Evolutionary conservation across 768 basidiomycete genomes (phyloP), one percentile per base, ranked within the genome.

Genomic region (Calvatia gigantea): DNA sequence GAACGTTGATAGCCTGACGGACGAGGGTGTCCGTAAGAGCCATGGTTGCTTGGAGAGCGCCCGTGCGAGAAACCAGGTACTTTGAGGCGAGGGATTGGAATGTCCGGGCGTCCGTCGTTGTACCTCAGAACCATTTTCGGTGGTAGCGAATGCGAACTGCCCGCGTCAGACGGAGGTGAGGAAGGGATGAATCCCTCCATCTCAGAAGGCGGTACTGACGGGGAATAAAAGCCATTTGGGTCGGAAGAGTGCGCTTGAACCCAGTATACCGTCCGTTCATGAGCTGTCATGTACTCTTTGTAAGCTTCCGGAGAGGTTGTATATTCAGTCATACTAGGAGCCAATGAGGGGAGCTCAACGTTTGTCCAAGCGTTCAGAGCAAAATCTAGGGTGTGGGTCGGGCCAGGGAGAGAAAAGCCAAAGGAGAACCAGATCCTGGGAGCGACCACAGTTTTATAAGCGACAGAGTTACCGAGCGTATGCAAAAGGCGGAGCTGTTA

Each of bases 41-140:
- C 63, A 61, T 46, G 56, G 58, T 25, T 32, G 19, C 44, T 57
- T 61, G 35, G 70, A 62, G 23, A 62, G 60, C 53, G 60, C 51
- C 33, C 42, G 54, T 32, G 53, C 55, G 51, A 57, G 38, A 41
- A 51, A 42, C 55, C 65, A 56, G 32, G 47, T 54, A 59, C 56
- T 28, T 70, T 68, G 15, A 70, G 64, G 60, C 72, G 73, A n/a
- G 81, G 78, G 62, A 89, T 85, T 32, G 85, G 83, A 6, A 85
- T 68, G 68, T 88, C 84, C 2, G 78, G 77, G 35, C 83, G 67
- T 2, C 89, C 87, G 64, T 87, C 83, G 19, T 72, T 75, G 66
- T 84, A 91, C 52, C 80, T 80, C 62, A 90, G 70, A 57, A 89
- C 69, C 85, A 91, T 88, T 62, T 79, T 82, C 3, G 89, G 88